A percentile compares a stretch with the other conserved stretches of the same genome.
Conservation (phyloP, 2,329 filamentous ascomycete genomes). For the Mycosphaerelloides madeirae region DNA sequence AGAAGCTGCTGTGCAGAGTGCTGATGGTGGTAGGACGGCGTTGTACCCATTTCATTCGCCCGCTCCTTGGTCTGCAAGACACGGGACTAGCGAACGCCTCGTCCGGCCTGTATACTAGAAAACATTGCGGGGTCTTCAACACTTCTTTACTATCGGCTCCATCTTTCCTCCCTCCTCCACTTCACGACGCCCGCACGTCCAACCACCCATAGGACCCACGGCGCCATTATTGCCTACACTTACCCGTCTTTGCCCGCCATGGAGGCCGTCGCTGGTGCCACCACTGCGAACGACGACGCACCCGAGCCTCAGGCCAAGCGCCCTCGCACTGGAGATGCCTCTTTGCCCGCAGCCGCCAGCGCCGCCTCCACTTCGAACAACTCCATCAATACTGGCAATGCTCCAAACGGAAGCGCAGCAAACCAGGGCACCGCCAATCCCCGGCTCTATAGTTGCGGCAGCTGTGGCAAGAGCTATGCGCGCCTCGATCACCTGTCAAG, state of each 20-base stretch:
- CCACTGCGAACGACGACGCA: neutral
- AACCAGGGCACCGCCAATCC: neutral
- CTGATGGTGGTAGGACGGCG: too few species aligned
- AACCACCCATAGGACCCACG: too few species aligned
- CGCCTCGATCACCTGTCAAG: constrained; percentile 49
- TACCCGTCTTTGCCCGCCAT: neutral
- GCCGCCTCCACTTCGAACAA: neutral
- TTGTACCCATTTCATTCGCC: too few species aligned
- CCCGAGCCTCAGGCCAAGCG: constrained; percentile 20
- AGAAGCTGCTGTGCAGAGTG: too few species aligned
- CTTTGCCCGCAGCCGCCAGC: constrained; percentile 3
- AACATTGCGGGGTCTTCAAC: too few species aligned
- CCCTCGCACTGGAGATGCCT: constrained; percentile 12
- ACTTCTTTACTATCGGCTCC: too few species aligned
- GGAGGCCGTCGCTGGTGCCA: neutral
- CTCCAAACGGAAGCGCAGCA: neutral
- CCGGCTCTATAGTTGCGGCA: constrained; percentile 47
- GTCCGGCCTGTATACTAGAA: too few species aligned
- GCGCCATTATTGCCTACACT: neutral
- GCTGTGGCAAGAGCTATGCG: constrained; percentile 50
- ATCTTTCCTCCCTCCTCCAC: neutral
- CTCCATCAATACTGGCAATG: neutral
- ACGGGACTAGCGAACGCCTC: too few species aligned
- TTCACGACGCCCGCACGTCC: neutral
- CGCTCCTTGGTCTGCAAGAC: too few species aligned